Evolutionary conservation across 208 protist species (phyloP).

Genomic region (Leishmania tarentolae): DNA sequence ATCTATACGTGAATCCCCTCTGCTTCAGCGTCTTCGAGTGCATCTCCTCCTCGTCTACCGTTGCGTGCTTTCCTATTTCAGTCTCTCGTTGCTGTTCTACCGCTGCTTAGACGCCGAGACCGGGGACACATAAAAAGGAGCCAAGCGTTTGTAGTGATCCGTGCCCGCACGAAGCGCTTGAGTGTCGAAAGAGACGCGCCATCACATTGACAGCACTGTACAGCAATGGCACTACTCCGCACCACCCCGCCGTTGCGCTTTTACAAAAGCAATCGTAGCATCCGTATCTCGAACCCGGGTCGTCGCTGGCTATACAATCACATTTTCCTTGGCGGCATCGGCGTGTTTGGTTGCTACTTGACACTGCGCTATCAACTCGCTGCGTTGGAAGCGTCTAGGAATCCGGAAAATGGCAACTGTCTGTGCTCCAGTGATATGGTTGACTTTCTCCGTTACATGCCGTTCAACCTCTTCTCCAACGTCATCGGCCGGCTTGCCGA

Average conservation of each 20-base stretch:
- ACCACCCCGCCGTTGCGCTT: constrained; percentile 29
- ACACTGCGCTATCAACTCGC: constrained; percentile 58
- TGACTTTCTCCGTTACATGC: constrained; percentile 68
- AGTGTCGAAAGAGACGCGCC: background rate
- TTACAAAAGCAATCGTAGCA: constrained; percentile 55
- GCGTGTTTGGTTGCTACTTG: constrained; percentile 38
- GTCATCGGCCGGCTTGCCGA: constrained; percentile 49
- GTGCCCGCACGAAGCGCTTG: background rate
- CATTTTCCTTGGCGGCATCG: constrained; percentile 36
- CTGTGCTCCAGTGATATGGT: constrained; percentile 64
- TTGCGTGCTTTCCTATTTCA: background rate
- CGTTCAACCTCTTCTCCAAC: constrained; percentile 70
- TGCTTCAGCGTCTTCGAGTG: background rate
- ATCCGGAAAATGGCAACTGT: constrained; percentile 34
- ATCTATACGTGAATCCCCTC: background rate
- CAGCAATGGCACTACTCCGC: constrained; percentile 18
- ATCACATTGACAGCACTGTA: background rate
- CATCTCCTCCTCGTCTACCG: background rate
- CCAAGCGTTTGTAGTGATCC: background rate
- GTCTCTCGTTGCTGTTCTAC: background rate
- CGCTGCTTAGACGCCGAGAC: background rate
- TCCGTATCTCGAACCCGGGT: constrained; percentile 56
- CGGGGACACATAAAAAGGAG: too few relatives aligned
- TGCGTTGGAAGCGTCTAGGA: constrained; percentile 48
- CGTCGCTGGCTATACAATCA: constrained; percentile 83